These are phyloP conservation scores for Calonectria hongkongensis DNA, from an alignment of 2,329 filamentous ascomycete species.

Conservation along the genomic window DNA sequence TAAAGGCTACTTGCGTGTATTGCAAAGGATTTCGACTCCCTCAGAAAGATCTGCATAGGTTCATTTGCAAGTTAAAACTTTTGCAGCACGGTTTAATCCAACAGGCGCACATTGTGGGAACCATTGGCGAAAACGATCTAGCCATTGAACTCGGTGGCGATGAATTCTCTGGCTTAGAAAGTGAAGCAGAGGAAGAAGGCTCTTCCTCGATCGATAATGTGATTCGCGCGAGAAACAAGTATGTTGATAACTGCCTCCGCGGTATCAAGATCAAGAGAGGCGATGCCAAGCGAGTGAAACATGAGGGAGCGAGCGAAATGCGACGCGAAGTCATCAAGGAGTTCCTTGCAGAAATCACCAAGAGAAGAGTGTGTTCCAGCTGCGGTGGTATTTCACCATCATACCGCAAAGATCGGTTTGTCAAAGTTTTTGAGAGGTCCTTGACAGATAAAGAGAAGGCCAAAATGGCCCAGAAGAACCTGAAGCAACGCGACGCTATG, in stretches of 20 bases:
- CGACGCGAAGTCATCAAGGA: slow-evolving; percentile 86
- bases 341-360: slow-evolving; percentile 84
- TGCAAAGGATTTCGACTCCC: slow-evolving; percentile 90
- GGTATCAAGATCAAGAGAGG: slow-evolving; percentile 70
- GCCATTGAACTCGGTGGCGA: slow-evolving; percentile 56
- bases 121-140: slow-evolving; percentile 67
- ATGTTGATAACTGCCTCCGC: slow-evolving; percentile 83
- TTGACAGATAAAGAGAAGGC: slow-evolving; percentile 84
- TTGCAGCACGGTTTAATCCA: slow-evolving; percentile 88
- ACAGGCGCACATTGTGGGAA: slow-evolving; percentile 77
- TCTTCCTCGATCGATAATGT: slow-evolving; percentile 71
- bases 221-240: slow-evolving; percentile 74
- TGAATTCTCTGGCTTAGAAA: slow-evolving; percentile 64
- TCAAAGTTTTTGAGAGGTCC: slow-evolving; percentile 94
- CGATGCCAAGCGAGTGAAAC: slow-evolving; percentile 79
- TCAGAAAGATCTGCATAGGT: slow-evolving; percentile 85
- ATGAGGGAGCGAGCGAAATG: slow-evolving; percentile 87
- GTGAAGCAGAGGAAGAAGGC: slow-evolving; percentile 80
- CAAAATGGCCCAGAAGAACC: slow-evolving; percentile 82
- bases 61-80: slow-evolving; percentile 88
- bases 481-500: slow-evolving; percentile 83
- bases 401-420: slow-evolving; percentile 91
- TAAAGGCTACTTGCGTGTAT: slow-evolving; percentile 92
- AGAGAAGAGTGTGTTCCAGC: slow-evolving; percentile 80
- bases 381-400: slow-evolving; percentile 83